A percentile compares a stretch with the other conserved stretches of the same genome.
Evolutionary conservation across 2,329 filamentous ascomycete genomes (phyloP).

Genomic region (Fusarium penzigii): DNA sequence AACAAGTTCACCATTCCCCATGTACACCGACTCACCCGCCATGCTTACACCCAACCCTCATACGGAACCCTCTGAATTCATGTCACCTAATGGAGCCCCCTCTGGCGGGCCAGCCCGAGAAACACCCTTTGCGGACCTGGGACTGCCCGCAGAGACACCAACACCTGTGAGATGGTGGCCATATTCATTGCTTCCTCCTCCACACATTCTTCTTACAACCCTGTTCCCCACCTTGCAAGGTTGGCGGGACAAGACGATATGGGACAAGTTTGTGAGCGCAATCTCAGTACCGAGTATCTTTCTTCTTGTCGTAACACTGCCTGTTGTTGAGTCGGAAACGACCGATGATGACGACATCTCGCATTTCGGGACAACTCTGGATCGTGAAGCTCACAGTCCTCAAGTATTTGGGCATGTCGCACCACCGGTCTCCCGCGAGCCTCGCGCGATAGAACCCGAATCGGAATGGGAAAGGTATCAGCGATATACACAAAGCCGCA

Average conservation of each 20-base stretch:
- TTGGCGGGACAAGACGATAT: conserved; percentile 81
- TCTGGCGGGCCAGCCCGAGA: conserved; percentile 38
- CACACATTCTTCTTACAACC: conserved; percentile 68
- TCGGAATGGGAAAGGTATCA: conserved; percentile 63
- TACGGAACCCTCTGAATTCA: conserved; percentile 52
- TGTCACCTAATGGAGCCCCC: conserved; percentile 53
- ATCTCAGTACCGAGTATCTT: conserved; percentile 90
- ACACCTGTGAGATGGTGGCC: conserved; percentile 77
- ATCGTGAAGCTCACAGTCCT: conserved; percentile 25
- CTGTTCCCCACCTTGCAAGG: conserved; percentile 84
- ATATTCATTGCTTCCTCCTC: conserved; percentile 69
- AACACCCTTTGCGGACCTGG: conserved; percentile 49
- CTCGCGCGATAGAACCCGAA: conserved; percentile 41
- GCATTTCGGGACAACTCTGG: conserved; percentile 28
- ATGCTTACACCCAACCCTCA: conserved; percentile 43
- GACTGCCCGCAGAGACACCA: conserved; percentile 38
- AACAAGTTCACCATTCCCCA: conserved; percentile 66
- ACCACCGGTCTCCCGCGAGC: conserved; percentile 39
- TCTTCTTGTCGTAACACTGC: conserved; percentile 83
- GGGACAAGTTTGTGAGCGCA: conserved; percentile 79
- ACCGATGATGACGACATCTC: conserved; percentile 43
- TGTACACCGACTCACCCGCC: conserved; percentile 61
- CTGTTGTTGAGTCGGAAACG: conserved; percentile 77
- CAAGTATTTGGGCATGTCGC: conserved; percentile 33
- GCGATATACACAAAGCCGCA: conserved; percentile 42